Base-by-base conservation (phyloP, 805 yeast genomes). In the Vanderwaltozyma verrucispora region DNA sequence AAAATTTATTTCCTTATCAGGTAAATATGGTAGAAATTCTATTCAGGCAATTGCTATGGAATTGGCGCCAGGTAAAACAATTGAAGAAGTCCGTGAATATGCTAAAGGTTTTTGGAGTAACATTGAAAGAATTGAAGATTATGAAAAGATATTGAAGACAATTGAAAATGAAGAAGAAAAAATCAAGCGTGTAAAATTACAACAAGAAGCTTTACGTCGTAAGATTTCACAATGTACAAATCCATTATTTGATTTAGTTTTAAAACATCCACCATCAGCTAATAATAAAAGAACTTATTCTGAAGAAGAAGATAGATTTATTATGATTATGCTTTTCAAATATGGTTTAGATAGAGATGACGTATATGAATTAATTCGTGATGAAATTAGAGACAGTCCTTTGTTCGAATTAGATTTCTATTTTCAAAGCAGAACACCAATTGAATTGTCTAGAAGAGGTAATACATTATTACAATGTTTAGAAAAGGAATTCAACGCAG, bases 131-230 rank as follows among this genome's bases (percentile, higher is more conserved):
- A 80, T 92, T 44, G 97, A 89, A 25, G 95, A 95, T 10, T 80
- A 79, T 60, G 98, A 92, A 47, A 73, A 84, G 45, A 85, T 80
- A 58, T 62, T 88, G 37, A 66, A 71, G 15, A 89, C 79, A 50
- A 85, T 92, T 43, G 95, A 87, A 52, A 69, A 73, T 3, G 98
- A 97, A 13, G 97, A 92, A 55, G 95, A 87, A 43, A 81, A 74
- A 56, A 71, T 83, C 19, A 66, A 75, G 33, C 77, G 74, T 49
- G 54, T 71, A 9, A 72, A 71, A 48, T 62, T 77, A 24, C 96
- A 87, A 51, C 83, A 77, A 54, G 95, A 84, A 58, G 72, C 85
- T 15, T 65, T 92, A 38, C 73, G 88, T 50, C 67, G 80, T 43
- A 88, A 89, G 57, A 62, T 92, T 23, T 71, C 81, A 17, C 69